Evolutionary conservation across 176 grass and related monocot genomes (phyloP), one percentile per base, ranked within the genome.

Genomic region (Eremochloa ophiuroides): DNA sequence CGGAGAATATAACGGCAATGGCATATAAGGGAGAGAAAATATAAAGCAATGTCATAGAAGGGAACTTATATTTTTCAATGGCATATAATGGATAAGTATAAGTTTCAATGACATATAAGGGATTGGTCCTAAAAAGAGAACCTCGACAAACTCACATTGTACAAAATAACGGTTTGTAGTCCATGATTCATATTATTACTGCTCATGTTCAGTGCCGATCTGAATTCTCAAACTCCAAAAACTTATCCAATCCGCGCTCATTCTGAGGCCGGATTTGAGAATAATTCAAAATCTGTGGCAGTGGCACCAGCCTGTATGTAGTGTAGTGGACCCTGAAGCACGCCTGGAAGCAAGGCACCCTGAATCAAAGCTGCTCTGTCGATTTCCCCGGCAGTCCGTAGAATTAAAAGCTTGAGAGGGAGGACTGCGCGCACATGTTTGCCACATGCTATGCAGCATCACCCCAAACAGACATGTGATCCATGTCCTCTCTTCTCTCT

Each of bases 371-470:
- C 43, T 31, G 18, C 43, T 50, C 27, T 72, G 69, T 72, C 69
- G 69, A 27, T 72, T 48, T 31, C 43, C 69, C 0, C 15, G 18
- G 16, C n/a, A n/a, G n/a, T 12, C 14, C 15, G 42, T 8, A 48
- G 8, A 39, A 42, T 0, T 3, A 27, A 61, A 62, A 14, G 69
- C 42, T 30, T 30, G 26, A 72, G 4, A 72, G 42, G n/a, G n/a
- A 72, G 42, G 27, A 48, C 27, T 72, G 26, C 42, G 29, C 42
- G 70, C 70, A 73, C 70, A 73, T 73, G 43, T 50, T 73, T 48
- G 70, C 70, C 70, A 73, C 70, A 50, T 73, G 70, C 70, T 31
- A 22, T 50, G 70, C 43, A 50, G 43, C 70, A 50, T 50, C 14
- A 26, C 6, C n/a, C 40, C 23, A 71, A 71, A 71, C 40, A 29